Conservation (phyloP, 106 monocot species). For the Dioscorea dumetorum region DNA sequence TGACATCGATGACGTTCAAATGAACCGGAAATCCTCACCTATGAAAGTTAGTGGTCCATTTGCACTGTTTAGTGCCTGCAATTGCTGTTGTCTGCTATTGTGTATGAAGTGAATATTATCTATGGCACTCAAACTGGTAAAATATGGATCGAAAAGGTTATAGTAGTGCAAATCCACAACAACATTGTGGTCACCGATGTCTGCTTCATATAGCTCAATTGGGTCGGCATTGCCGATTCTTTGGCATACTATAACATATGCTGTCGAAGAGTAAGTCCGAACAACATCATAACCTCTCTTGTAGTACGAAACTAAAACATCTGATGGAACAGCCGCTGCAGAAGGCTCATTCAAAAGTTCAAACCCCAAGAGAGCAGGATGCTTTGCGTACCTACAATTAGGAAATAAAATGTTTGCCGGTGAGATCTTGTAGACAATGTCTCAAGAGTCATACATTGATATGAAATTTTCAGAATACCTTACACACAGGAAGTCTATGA, state of each 20-base stretch:
- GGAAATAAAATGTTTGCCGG: background rate
- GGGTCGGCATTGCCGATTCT: conserved; percentile 89
- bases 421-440: background rate
- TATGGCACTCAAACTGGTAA: conserved; percentile 26
- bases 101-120: conserved; percentile 71
- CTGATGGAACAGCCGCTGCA: conserved; percentile 55
- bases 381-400: conserved; percentile 50
- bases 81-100: conserved; percentile 47
- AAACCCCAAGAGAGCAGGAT: conserved; percentile 67
- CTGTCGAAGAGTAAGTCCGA: conserved; percentile 52
- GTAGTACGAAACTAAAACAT: conserved; percentile 69
- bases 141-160: conserved; percentile 69
- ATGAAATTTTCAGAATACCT: conserved; percentile 28
- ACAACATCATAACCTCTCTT: conserved; percentile 66
- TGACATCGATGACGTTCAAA: too few species aligned
- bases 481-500: conserved; percentile 56
- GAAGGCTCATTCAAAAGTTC: conserved; percentile 88
- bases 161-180: conserved; percentile 87
- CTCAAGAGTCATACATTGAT: too few species aligned
- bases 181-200: conserved; percentile 55
- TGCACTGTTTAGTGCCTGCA: conserved; percentile 43
- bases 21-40: conserved; percentile 29
- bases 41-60: conserved; percentile 66
- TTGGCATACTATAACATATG: conserved; percentile 76
- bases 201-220: conserved; percentile 69